Evolutionary conservation across 2,329 filamentous ascomycete species (phyloP).

Genomic region (Pseudogymnoascus sp.): DNA sequence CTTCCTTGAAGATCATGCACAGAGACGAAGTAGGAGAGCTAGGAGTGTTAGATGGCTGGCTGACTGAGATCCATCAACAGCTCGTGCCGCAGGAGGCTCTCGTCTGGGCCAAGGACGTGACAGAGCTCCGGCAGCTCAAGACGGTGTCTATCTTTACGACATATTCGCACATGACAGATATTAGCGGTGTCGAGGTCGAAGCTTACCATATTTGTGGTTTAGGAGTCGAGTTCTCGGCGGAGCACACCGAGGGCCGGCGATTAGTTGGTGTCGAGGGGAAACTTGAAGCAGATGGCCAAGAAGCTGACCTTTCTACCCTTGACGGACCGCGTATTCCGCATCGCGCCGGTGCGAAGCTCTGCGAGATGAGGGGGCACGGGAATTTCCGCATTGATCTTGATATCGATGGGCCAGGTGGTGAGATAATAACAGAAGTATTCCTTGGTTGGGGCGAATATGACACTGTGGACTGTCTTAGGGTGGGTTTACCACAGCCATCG

Average conservation of each 20-base stretch:
- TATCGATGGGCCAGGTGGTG: conserved; percentile 10
- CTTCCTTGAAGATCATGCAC: not conserved
- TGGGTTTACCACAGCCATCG: not conserved
- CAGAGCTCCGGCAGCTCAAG: conserved; percentile 8
- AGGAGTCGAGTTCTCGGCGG: not conserved
- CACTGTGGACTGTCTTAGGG: not conserved
- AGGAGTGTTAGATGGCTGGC: not conserved
- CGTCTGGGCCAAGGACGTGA: conserved; percentile 10
- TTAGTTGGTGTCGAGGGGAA: conserved; percentile 4
- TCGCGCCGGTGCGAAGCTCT: not conserved
- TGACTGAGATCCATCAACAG: not conserved
- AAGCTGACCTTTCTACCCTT: not conserved
- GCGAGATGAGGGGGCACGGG: not conserved
- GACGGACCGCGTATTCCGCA: not conserved
- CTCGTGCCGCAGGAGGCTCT: conserved; percentile 10
- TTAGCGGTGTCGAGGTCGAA: not conserved
- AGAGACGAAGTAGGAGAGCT: not conserved
- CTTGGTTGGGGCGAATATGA: not conserved
- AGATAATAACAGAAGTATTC: conserved; percentile 8
- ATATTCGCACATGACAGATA: not conserved
- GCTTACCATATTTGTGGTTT: conserved; percentile 8
- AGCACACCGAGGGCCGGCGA: not conserved
- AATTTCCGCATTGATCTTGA: conserved; percentile 10
- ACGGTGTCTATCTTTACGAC: conserved; percentile 6
- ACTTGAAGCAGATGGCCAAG: not conserved